phyloP scores from a whole-genome alignment of 2,329 filamentous ascomycete genomes.

The Acrocalymma vagum region DNA sequence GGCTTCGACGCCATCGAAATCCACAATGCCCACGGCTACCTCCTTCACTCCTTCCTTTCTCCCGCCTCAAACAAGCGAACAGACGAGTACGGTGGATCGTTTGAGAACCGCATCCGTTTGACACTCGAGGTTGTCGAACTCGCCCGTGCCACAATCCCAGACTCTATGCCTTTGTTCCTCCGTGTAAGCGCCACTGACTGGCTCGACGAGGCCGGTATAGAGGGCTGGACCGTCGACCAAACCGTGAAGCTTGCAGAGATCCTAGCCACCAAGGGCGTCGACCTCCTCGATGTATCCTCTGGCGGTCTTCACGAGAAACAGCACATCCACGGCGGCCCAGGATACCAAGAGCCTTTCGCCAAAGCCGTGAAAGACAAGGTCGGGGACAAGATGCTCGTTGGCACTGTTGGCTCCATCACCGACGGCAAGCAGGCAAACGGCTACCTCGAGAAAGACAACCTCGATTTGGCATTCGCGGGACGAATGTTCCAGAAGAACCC shows the following conservation, averaged over 20 bases:
- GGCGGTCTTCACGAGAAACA: conserved; percentile 74
- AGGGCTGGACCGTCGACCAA: conserved; percentile 74
- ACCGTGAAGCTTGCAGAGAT: conserved; percentile 70
- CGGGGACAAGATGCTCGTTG: conserved; percentile 75
- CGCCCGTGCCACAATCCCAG: conserved; percentile 69
- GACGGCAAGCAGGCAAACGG: conserved; percentile 70
- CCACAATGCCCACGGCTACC: conserved; percentile 81
- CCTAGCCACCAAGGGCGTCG: conserved; percentile 77
- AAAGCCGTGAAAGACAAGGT: conserved; percentile 75
- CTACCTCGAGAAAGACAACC: conserved; percentile 39
- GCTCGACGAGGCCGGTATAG: conserved; percentile 68
- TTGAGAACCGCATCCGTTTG: conserved; percentile 76
- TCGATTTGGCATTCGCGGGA: conserved; percentile 78
- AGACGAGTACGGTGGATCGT: conserved; percentile 72
- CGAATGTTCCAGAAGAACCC: conserved; percentile 85
- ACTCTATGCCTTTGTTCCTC: conserved; percentile 75
- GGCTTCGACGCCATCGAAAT: conserved; percentile 84
- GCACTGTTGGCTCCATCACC: conserved; percentile 78
- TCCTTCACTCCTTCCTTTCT: conserved; percentile 74
- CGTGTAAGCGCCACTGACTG: conserved; percentile 80
- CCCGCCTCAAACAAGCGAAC: conserved; percentile 75
- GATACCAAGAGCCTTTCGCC: conserved; percentile 79
- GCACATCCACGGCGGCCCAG: conserved; percentile 68
- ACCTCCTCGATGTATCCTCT: conserved; percentile 83
- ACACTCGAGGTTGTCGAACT: conserved; percentile 72